These are phyloP conservation scores for Rhizopogon vinicolor DNA, from an alignment of 768 basidiomycete genomes.

Conservation along the genomic window DNA sequence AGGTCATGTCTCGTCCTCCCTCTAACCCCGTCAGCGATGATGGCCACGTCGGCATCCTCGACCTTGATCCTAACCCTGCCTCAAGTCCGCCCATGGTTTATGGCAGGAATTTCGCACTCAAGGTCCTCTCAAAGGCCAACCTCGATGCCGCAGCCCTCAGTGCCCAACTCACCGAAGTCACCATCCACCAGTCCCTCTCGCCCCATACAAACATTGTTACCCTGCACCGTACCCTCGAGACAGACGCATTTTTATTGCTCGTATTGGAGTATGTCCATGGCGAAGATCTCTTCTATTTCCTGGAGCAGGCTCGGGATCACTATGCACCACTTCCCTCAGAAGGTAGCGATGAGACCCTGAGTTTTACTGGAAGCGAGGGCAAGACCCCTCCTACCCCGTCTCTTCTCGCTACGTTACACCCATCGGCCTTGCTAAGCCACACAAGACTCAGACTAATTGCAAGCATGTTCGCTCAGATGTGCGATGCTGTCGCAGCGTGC, in stretches of 20 bases:
- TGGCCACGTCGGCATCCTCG: conserved; percentile 51
- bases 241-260: conserved; percentile 84
- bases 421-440: conserved; percentile 76
- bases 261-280: conserved; percentile 95
- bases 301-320: conserved; percentile 93
- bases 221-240: conserved; percentile 90
- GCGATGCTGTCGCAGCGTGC: conserved; percentile 92
- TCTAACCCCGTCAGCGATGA: conserved; percentile 34
- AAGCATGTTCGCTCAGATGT: conserved; percentile 99
- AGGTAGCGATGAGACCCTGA: conserved; percentile 12
- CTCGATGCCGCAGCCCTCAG: conserved; percentile 83
- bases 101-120: conserved; percentile 88
- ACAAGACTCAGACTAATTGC: conserved; percentile 90
- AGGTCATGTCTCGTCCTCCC: conserved; percentile 45
- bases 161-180: conserved; percentile 92
- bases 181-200: conserved; percentile 90
- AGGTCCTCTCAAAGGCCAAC: conserved; percentile 93
- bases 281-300: conserved; percentile 96
- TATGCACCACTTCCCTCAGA: conserved; percentile 45
- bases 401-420: conserved; percentile 79
- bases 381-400: conserved; percentile 90
- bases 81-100: conserved; percentile 43
- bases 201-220: conserved; percentile 93
- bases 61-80: conserved; percentile 38
- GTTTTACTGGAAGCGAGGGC: background rate